These are phyloP conservation scores for Nannochloropsis oceanica DNA, from an alignment of 108 stramenopile genomes.

Conservation along the genomic window DNA sequence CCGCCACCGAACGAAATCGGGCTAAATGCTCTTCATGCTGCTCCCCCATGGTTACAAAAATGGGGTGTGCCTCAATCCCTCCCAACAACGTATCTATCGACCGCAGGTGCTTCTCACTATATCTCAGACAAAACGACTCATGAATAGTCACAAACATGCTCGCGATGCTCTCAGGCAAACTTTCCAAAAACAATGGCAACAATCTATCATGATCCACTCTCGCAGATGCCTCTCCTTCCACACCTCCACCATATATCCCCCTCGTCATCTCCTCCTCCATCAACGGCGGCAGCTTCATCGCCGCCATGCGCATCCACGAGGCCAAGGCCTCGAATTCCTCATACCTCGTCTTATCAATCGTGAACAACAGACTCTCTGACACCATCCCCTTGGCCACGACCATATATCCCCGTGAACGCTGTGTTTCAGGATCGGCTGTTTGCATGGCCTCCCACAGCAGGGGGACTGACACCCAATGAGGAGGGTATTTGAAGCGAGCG, in stretches of 20 bases:
- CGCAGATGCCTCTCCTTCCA: not conserved
- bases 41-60: not conserved
- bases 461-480: constrained; percentile 68
- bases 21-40: not conserved
- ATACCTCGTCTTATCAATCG: not conserved
- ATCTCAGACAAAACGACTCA: not conserved
- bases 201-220: not conserved
- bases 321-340: constrained; percentile 5
- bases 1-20: not conserved
- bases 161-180: not conserved
- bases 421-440: constrained; percentile 55
- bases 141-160: not conserved
- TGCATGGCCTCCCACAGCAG: constrained; percentile 51
- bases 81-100: not conserved
- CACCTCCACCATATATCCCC: not conserved
- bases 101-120: not conserved
- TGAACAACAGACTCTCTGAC: constrained; percentile 2
- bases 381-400: constrained; percentile 35
- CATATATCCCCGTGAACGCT: constrained; percentile 65
- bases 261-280: not conserved
- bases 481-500: constrained; percentile 93
- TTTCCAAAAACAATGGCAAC: not conserved
- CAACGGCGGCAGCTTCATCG: not conserved
- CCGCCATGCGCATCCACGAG: not conserved
- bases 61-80: not conserved